Evolutionary conservation across 768 basidiomycete genomes (phyloP), one percentile per base, ranked within the genome.

Genomic region (Lyophyllum atratum): DNA sequence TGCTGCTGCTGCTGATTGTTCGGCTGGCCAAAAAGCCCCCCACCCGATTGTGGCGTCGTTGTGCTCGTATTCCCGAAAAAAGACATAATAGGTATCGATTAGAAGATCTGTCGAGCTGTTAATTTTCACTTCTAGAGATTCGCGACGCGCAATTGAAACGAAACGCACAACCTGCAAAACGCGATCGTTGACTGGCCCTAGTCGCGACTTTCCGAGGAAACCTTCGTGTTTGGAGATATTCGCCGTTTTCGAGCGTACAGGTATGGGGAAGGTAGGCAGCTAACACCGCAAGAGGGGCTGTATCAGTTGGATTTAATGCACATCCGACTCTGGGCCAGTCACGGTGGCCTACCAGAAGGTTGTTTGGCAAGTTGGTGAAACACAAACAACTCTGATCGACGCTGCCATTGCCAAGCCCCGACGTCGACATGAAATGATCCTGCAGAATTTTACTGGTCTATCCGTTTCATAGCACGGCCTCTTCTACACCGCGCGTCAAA

Each of bases 21-120:
- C 0, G 72, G 59, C 15, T 63, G 63, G 28, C 76, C 76, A 48
- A 72, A 68, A 24, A 74, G 52, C 22, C 70, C 60, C 4, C 65
- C 63, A 22, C 61, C 61, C 0, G 59, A 31, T 49, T 60, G 64
- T 55, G 54, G 56, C 29, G 61, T 52, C 25, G 60, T 52, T 43
- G 59, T 52, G 17, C 37, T 33, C 5, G 61, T 60, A 46, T 45
- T 61, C 22, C 65, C 63, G 58, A 69, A 69, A 19, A 62, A 24
- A 49, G 60, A 61, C 59, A 65, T 63, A 10, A 55, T 44, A 22
- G 29, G 46, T 21, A 50, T 45, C 14, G 48, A 49, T 53, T 48
- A 52, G 17, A 43, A 24, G 24, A 9, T 46, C 49, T 50, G 12
- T 42, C 12, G 4, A 22, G 29, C 34, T 17, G 31, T 9, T 49